Evolutionary conservation across 2,329 filamentous ascomycete genomes (phyloP), one percentile per base, ranked within the genome.

Genomic region (Xylaria sp.): DNA sequence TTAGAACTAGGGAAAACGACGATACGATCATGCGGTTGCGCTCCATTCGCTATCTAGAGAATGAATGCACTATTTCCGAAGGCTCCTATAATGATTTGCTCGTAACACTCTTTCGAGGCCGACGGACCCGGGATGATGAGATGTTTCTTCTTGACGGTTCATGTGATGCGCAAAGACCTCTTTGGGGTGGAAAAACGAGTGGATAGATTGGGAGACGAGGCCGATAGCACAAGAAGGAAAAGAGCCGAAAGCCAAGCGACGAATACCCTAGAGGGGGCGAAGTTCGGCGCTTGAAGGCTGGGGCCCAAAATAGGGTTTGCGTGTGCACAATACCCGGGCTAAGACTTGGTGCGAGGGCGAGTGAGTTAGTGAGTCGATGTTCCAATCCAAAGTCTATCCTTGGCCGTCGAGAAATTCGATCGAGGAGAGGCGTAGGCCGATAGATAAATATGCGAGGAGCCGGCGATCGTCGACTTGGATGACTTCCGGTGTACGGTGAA

Each of bases 401-500:
- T 48, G 3, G 42, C 19, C 27, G 32, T 24, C 14, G 11, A 59
- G 19, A 9, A 51, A 21, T 47, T 8, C 4, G 39, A 42, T 17
- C 7, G 32, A 24, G 14, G n/a, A 57, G 24, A 7, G 9, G 14
- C 48, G 4, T n/a, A n/a, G 21, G 53, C 27, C 2, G 3, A 45
- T 51, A 45, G 27, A 24, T 24, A 55, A 21, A n/a, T 47, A 47
- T 4, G 30, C n/a, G 4, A 50, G 11, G 24, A n/a, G 19, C 19
- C 12, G 47, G 54, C 47, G 21, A 34, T 32, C n/a, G 14, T 8
- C 47, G 48, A 56, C 53, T 67, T 57, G 55, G 51, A 67, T 54
- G 9, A 21, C 17, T 19, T 62, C 65, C 14, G 34, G 58, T 51
- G 61, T 61, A 42, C 19, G 58, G 65, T 36, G 58, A 65, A 58